Percentiles rank a stretch among this genome's conserved stretches.
Conservation (phyloP, 768 basidiomycete genomes). For the Tubosaeta brunneosetosa region DNA sequence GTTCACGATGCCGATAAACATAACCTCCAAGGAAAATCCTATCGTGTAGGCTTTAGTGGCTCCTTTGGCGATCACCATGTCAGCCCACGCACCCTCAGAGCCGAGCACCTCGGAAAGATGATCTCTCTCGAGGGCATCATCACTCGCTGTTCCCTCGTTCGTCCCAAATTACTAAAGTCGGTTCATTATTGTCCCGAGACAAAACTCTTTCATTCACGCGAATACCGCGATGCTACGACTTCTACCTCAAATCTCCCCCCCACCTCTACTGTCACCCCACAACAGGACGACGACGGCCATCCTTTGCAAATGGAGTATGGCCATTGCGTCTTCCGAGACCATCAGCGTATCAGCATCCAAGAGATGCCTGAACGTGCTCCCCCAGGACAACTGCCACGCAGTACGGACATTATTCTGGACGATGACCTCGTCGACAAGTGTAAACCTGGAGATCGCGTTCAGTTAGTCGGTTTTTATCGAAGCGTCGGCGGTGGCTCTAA, state of each 20-base stretch:
- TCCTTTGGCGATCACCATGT: constrained; percentile 98
- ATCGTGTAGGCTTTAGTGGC: constrained; percentile 87
- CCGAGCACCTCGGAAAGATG: constrained; percentile 90
- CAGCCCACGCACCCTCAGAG: constrained; percentile 86
- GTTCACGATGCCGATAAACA: constrained; percentile 78
- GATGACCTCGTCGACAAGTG: constrained; percentile 96
- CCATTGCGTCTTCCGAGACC: constrained; percentile 86
- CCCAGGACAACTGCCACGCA: constrained; percentile 92
- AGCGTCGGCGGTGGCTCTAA: constrained; percentile 88
- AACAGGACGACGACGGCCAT: constrained; percentile 87
- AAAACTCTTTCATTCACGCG: constrained; percentile 73
- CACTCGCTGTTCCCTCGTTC: constrained; percentile 94
- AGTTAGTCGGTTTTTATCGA: constrained; percentile 92
- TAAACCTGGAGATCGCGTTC: constrained; percentile 97
- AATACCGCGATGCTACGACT: constrained; percentile 91
- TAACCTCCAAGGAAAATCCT: constrained; percentile 73
- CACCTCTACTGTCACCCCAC: constrained; percentile 81
- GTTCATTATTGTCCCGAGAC: constrained; percentile 95
- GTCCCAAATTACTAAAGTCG: constrained; percentile 97
- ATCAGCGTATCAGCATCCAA: constrained; percentile 96
- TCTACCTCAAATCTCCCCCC: constrained; percentile 83
- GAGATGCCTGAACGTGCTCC: constrained; percentile 99
- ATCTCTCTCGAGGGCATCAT: constrained; percentile 97
- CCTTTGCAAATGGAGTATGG: constrained; percentile 90
- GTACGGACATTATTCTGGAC: constrained; percentile 93